Evolutionary conservation across 208 protist genomes (phyloP).

Genomic region (Naegleria fowleri): DNA sequence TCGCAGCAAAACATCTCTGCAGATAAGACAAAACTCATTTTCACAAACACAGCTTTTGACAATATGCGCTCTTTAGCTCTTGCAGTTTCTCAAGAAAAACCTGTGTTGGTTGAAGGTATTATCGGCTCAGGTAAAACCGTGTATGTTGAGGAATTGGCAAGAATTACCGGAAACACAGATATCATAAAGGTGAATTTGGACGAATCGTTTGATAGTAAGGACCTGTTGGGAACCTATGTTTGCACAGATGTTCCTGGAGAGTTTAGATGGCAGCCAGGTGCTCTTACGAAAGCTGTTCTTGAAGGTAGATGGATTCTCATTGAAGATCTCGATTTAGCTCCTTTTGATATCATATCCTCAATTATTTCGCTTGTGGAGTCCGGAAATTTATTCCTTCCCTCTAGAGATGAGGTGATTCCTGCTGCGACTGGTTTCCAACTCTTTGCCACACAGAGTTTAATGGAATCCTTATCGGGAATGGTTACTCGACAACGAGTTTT

Average conservation of each 20-base stretch:
- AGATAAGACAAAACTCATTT: constrained; percentile 18
- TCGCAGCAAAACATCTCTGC: not conserved
- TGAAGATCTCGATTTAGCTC: constrained; percentile 97
- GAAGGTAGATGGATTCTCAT: constrained; percentile 96
- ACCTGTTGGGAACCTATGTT: constrained; percentile 96
- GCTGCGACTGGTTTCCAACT: constrained; percentile 66
- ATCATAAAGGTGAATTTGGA: constrained; percentile 79
- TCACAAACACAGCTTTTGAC: not conserved
- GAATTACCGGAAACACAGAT: constrained; percentile 45
- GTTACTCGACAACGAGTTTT: not conserved
- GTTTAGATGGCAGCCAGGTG: constrained; percentile 95
- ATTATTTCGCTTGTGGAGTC: constrained; percentile 93
- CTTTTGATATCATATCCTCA: constrained; percentile 93
- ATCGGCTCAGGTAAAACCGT: constrained; percentile 83
- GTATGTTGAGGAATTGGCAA: constrained; percentile 66
- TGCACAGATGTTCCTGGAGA: constrained; percentile 93
- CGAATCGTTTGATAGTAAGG: constrained; percentile 96
- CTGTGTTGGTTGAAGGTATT: constrained; percentile 58
- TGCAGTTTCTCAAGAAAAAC: not conserved
- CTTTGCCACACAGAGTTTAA: constrained; percentile 61
- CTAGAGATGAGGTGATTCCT: constrained; percentile 80
- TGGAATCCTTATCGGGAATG: not conserved
- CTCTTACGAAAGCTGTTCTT: constrained; percentile 85
- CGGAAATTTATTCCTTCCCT: constrained; percentile 85
- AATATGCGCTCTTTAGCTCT: constrained; percentile 14